Evolutionary conservation across 768 basidiomycete genomes (phyloP).

Genomic region (Boletus vinaceobasis): DNA sequence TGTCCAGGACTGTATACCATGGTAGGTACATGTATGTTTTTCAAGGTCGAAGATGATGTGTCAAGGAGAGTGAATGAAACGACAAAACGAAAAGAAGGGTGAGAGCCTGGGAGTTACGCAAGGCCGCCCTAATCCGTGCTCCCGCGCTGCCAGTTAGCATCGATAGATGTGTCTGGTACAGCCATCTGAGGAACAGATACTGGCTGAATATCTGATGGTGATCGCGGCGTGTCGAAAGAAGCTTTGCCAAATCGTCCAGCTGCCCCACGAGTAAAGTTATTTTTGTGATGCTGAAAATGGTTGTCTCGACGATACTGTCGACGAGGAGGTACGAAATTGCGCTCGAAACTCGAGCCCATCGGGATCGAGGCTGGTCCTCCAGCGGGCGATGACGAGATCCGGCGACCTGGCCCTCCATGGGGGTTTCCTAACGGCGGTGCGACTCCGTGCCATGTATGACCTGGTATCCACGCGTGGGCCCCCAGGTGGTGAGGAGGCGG

Average conservation of each 20-base stretch:
- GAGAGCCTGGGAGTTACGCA: not conserved
- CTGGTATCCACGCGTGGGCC: constrained; percentile 26
- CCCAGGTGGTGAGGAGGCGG: constrained; percentile 19
- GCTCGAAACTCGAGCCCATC: constrained; percentile 21
- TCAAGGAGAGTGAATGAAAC: not conserved
- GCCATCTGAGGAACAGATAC: constrained; percentile 5
- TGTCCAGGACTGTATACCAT: not conserved
- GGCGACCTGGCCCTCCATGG: constrained; percentile 15
- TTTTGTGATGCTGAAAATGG: constrained; percentile 28
- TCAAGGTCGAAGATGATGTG: not conserved
- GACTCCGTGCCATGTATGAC: constrained; percentile 23
- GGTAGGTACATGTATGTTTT: not conserved
- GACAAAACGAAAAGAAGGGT: constrained; percentile 12
- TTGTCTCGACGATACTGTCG: constrained; percentile 32
- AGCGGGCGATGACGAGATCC: constrained; percentile 11
- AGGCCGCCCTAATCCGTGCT: constrained; percentile 8
- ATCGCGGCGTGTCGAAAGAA: constrained; percentile 16
- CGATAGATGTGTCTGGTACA: constrained; percentile 6
- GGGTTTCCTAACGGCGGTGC: constrained; percentile 14
- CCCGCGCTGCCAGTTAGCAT: constrained; percentile 23
- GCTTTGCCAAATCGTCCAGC: constrained; percentile 19
- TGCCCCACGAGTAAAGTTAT: constrained; percentile 18
- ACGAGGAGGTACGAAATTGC: constrained; percentile 24
- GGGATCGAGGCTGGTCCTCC: constrained; percentile 14
- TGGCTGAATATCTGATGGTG: constrained; percentile 15